phyloP scores from a whole-genome alignment of 257 asterid genomes.

The Marsdenia floribunda region DNA sequence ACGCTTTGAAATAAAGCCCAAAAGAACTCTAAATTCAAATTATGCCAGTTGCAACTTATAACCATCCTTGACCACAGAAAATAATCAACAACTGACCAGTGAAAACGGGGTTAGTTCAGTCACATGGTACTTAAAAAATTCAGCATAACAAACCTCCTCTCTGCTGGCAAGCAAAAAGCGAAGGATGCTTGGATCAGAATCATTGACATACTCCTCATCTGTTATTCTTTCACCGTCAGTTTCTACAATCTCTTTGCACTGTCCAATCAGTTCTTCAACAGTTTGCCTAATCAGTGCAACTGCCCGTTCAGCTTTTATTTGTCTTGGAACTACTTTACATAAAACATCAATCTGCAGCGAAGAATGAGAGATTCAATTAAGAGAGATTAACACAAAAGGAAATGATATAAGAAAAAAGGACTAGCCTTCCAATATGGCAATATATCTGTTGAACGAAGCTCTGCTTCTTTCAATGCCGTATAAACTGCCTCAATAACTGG shows the following conservation, averaged over 20 bases:
- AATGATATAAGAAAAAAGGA: slow-evolving; percentile 16
- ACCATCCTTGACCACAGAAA: slow-evolving; percentile 3
- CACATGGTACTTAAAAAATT: slow-evolving; percentile 8
- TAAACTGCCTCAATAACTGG: slow-evolving; percentile 96
- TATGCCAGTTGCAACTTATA: not conserved
- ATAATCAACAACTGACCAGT: not conserved
- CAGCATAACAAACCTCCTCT: slow-evolving; percentile 60
- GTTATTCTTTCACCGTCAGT: slow-evolving; percentile 81
- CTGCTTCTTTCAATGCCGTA: slow-evolving; percentile 92
- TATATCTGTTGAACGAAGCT: slow-evolving; percentile 78
- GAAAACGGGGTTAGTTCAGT: not conserved
- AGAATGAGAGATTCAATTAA: not conserved
- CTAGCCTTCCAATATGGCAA: slow-evolving; percentile 96
- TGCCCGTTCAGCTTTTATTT: slow-evolving; percentile 83
- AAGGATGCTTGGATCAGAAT: slow-evolving; percentile 86
- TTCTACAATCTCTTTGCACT: slow-evolving; percentile 88
- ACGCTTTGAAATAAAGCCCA: not conserved
- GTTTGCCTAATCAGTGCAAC: slow-evolving; percentile 67
- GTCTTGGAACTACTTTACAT: slow-evolving; percentile 80
- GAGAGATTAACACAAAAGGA: slow-evolving; percentile 9
- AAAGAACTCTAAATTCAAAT: slow-evolving; percentile 3
- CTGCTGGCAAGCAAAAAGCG: slow-evolving; percentile 97
- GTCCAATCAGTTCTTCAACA: slow-evolving; percentile 77
- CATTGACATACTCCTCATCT: slow-evolving; percentile 89
- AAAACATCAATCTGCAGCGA: slow-evolving; percentile 58